Conservation (phyloP, 257 asterid species). For the Anisodus tanguticus region DNA sequence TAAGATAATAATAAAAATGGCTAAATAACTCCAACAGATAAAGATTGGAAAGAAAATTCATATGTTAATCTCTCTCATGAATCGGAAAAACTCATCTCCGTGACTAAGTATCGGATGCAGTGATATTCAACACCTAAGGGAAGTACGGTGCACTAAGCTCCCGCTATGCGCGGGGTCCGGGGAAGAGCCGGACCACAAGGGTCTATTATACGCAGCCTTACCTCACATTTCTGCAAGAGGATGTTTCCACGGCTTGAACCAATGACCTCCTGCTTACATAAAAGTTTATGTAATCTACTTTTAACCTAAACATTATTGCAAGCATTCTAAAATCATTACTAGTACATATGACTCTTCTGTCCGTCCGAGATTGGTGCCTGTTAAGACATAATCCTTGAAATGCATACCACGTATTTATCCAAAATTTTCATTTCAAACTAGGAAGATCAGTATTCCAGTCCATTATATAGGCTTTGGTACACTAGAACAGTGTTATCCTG, state of each 20-base stretch:
- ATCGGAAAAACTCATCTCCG: background rate
- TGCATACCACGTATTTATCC: background rate
- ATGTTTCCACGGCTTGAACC: too few relatives aligned
- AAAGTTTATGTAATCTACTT: background rate
- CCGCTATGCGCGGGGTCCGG: too few relatives aligned
- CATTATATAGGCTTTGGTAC: background rate
- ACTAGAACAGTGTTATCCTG: background rate
- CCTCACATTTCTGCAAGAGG: too few relatives aligned
- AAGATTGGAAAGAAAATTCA: background rate
- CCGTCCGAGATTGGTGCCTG: background rate
- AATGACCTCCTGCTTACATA: background rate
- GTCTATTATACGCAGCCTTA: too few relatives aligned
- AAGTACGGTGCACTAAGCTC: too few relatives aligned
- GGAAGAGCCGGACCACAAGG: too few relatives aligned
- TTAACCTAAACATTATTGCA: too few relatives aligned
- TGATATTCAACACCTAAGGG: background rate
- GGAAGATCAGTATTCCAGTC: background rate
- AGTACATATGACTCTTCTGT: background rate
- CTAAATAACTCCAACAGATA: too few relatives aligned
- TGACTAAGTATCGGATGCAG: background rate
- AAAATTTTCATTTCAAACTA: background rate
- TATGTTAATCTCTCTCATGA: background rate
- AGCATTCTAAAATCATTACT: too few relatives aligned
- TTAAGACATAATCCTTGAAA: background rate
- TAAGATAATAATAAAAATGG: too few relatives aligned